Conservation (phyloP, 1,284 basidiomycete species). For the Rhodotorula mucilaginosa region DNA sequence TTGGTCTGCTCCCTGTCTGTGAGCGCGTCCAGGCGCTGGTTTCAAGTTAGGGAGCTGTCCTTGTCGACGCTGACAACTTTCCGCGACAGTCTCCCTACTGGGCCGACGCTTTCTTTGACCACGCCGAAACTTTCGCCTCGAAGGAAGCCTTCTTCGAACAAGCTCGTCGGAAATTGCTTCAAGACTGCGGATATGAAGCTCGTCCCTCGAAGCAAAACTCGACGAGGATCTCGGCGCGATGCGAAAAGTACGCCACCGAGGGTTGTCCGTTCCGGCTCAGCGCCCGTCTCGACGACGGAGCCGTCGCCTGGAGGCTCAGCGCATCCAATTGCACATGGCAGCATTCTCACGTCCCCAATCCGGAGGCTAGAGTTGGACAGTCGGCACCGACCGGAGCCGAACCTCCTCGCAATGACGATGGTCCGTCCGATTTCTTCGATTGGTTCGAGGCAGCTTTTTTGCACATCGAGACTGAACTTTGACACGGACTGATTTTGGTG, state of each 20-base stretch:
- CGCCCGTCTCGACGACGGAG: background rate
- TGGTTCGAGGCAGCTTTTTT: no score
- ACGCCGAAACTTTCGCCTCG: background rate
- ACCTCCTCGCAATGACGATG: no score
- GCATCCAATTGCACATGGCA: background rate
- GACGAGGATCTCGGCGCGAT: background rate
- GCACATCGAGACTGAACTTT: no score
- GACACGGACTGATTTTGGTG: no score
- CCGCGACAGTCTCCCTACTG: background rate
- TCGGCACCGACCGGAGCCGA: no score
- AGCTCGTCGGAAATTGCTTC: background rate
- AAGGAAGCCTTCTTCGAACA: background rate
- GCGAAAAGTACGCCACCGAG: background rate
- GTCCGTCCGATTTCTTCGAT: no score
- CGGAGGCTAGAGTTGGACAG: background rate
- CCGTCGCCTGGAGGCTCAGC: background rate
- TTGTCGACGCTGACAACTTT: no score
- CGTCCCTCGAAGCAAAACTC: background rate
- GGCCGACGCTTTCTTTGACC: background rate
- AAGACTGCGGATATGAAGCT: background rate
- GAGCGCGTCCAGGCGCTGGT: no score
- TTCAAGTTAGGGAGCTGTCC: no score
- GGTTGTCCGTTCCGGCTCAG: conserved; percentile 1
- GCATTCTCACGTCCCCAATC: background rate
- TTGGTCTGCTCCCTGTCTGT: no score